A percentile compares a stretch with the other conserved stretches of the same genome.
These are phyloP conservation scores for Ustilago nuda DNA, from an alignment of 1,284 basidiomycete genomes.

Conservation along the genomic window DNA sequence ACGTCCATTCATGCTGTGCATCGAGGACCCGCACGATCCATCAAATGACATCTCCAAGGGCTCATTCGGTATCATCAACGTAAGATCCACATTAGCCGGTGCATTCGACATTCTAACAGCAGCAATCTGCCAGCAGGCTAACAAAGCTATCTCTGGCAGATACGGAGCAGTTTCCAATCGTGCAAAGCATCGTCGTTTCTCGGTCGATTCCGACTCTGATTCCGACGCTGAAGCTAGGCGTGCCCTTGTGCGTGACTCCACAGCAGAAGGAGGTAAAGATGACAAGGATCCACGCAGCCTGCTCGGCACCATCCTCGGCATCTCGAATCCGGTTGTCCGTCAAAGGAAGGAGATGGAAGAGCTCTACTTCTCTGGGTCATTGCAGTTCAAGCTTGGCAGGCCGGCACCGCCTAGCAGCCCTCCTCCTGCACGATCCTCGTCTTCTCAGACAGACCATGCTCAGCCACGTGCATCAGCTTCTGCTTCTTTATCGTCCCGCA, in stretches of 20 bases:
- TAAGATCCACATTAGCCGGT: constrained; percentile 84
- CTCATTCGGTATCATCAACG: constrained; percentile 84
- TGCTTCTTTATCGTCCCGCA: neutral
- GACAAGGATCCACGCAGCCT: constrained; percentile 76
- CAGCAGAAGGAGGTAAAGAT: constrained; percentile 32
- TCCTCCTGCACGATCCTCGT: constrained; percentile 35
- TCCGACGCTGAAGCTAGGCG: constrained; percentile 52
- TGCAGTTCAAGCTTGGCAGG: constrained; percentile 75
- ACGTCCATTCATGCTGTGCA: constrained; percentile 78
- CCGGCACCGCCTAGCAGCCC: constrained; percentile 46
- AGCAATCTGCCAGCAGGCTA: constrained; percentile 68
- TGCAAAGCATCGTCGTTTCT: constrained; percentile 27
- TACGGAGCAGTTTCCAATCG: constrained; percentile 3
- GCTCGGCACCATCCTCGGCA: constrained; percentile 81
- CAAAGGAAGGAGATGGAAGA: constrained; percentile 74
- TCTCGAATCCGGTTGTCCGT: constrained; percentile 80
- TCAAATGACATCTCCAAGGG: constrained; percentile 91
- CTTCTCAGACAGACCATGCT: constrained; percentile 5
- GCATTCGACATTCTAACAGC: constrained; percentile 84
- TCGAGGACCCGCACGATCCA: constrained; percentile 94
- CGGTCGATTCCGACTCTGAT: constrained; percentile 42
- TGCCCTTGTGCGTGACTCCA: constrained; percentile 50
- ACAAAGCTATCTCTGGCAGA: constrained; percentile 33
- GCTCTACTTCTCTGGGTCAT: constrained; percentile 75
- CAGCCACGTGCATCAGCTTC: constrained; percentile 11